A percentile compares a stretch with the other conserved stretches of the same genome.
These are phyloP conservation scores for Arthrobotrys megalospora DNA, from an alignment of 2,329 filamentous ascomycete species.

Conservation along the genomic window DNA sequence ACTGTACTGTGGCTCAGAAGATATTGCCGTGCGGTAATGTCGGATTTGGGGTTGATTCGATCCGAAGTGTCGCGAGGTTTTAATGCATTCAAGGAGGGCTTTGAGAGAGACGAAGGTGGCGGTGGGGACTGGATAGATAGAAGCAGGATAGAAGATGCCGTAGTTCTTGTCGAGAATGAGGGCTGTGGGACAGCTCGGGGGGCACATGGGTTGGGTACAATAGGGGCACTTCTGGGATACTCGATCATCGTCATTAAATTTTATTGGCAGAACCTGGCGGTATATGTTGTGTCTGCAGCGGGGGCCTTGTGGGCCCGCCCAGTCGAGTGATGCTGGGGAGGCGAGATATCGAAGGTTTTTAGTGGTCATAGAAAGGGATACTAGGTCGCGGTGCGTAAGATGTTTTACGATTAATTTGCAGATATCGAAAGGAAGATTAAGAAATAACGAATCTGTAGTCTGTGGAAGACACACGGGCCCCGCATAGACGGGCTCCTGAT, in stretches of 20 bases:
- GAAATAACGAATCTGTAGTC: neutral
- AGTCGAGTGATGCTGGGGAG: neutral
- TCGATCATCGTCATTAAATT: neutral
- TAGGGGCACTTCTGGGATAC: constrained; percentile 15
- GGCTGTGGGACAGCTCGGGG: constrained; percentile 22
- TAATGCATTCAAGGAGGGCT: no score
- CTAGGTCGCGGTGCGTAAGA: constrained; percentile 1
- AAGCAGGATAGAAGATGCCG: constrained; percentile 27
- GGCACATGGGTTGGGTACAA: constrained; percentile 16
- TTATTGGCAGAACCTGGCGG: neutral
- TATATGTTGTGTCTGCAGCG: neutral
- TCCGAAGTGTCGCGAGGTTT: no score
- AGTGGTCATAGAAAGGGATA: constrained; percentile 6
- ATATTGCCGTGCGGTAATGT: neutral
- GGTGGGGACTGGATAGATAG: constrained; percentile 14
- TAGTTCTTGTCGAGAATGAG: constrained; percentile 27
- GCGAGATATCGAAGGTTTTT: neutral
- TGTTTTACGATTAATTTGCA: constrained; percentile 1
- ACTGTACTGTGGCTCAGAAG: neutral
- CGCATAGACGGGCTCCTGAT: no score
- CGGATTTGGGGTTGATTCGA: no score
- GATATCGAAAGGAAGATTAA: constrained; percentile 14
- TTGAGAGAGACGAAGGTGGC: neutral
- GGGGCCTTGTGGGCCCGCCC: neutral
- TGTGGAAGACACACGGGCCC: no score